phyloP scores from a whole-genome alignment of 306 rosid species.

The Fragaria vesca region DNA sequence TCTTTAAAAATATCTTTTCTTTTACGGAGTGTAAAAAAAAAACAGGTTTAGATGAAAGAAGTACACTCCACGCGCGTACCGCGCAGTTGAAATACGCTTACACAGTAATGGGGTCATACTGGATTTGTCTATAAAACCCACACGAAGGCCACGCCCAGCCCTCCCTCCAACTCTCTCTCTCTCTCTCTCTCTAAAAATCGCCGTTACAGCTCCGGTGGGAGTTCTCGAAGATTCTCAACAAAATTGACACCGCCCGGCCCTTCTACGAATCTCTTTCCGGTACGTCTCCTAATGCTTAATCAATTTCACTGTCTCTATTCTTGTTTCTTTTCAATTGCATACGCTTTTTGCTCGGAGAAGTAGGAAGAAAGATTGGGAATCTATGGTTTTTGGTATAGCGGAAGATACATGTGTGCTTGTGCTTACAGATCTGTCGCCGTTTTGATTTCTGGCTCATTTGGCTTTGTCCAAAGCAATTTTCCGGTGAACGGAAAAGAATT shows the following conservation, averaged over 20 bases:
- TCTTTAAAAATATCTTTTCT: too few species aligned
- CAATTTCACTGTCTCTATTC: neutral
- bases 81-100: too few species aligned
- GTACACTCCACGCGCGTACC: too few species aligned
- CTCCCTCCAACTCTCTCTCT: neutral
- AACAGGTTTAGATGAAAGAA: too few species aligned
- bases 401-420: neutral
- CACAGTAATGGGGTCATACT: neutral
- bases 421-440: neutral
- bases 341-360: neutral
- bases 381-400: neutral
- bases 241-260: neutral
- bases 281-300: neutral
- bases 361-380: neutral
- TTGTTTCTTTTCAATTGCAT: neutral
- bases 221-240: neutral
- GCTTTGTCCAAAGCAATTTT: neutral
- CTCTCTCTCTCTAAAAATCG: neutral
- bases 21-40: too few species aligned
- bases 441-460: constrained; percentile 1
- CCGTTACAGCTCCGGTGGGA: neutral
- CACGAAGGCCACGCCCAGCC: neutral
- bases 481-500: neutral
- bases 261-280: neutral
- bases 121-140: constrained; percentile 9